Evolutionary conservation across 108 stramenopile genomes (phyloP).

Genomic region (Chaetoceros tenuissimus): DNA sequence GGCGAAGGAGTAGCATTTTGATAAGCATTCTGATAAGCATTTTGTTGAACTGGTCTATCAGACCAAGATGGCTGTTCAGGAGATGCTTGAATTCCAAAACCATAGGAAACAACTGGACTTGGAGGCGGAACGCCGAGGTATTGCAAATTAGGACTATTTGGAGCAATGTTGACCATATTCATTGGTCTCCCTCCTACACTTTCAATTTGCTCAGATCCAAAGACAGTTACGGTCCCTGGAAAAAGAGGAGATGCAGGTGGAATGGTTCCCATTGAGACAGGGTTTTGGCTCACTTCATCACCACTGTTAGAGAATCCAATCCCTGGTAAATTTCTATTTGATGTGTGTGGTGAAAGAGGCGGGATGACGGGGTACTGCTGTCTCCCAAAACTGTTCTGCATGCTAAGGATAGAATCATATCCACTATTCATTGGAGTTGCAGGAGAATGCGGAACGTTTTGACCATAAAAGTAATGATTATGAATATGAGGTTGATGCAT

Average conservation of each 20-base stretch:
- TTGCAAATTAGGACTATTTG: not conserved
- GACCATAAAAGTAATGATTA: not conserved
- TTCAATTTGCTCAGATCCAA: slow-evolving; percentile 2
- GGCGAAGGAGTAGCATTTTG: slow-evolving; percentile 23
- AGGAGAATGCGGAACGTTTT: not conserved
- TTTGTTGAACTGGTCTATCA: not conserved
- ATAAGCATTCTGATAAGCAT: not conserved
- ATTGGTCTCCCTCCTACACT: not conserved
- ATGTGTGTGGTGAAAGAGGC: not conserved
- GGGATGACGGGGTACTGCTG: not conserved
- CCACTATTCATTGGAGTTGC: not conserved
- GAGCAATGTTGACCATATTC: not conserved
- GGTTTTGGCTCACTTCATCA: not conserved
- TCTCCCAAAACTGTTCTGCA: not conserved
- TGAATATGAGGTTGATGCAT: not conserved
- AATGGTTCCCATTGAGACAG: slow-evolving; percentile 3
- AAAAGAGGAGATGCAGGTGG: slow-evolving; percentile 47
- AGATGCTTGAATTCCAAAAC: not conserved
- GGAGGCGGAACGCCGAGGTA: slow-evolving; percentile 7
- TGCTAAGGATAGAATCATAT: not conserved
- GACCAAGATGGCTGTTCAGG: not conserved
- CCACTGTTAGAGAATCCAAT: not conserved
- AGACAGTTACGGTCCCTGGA: slow-evolving; percentile 15
- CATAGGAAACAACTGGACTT: slow-evolving; percentile 16
- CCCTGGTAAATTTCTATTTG: not conserved